Percentiles rank a stretch among this genome's conserved stretches.
These are phyloP conservation scores for Fusarium incarnatum DNA, from an alignment of 2,329 filamentous ascomycete genomes.

Conservation along the genomic window DNA sequence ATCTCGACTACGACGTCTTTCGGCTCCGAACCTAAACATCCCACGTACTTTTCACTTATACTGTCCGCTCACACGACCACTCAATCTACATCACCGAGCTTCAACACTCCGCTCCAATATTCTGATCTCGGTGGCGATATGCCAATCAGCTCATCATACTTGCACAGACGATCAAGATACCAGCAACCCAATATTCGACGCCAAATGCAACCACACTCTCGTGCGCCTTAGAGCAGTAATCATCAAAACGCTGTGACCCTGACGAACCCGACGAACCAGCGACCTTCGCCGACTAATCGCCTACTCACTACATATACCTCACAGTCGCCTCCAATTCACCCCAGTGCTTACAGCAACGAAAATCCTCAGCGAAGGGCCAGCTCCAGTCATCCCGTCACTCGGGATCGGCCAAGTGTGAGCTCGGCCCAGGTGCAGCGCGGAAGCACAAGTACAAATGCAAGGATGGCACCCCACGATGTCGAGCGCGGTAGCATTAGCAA, in stretches of 20 bases:
- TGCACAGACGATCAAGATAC: constrained; percentile 29
- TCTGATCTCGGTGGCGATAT: constrained; percentile 37
- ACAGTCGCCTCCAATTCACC: constrained; percentile 22
- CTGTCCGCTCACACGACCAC: background rate
- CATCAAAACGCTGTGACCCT: constrained; percentile 27
- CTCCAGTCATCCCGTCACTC: constrained; percentile 33
- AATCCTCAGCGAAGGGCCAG: constrained; percentile 29
- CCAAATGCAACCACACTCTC: constrained; percentile 6
- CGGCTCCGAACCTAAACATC: constrained; percentile 10
- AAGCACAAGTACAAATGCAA: constrained; percentile 24
- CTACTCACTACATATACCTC: constrained; percentile 32
- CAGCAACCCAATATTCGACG: constrained; percentile 1
- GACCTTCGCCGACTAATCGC: constrained; percentile 26
- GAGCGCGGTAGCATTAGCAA: constrained; percentile 68
- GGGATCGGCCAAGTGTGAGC: constrained; percentile 37
- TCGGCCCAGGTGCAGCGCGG: constrained; percentile 48
- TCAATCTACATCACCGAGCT: constrained; percentile 1
- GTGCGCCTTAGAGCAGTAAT: background rate
- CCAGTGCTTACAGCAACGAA: constrained; percentile 14
- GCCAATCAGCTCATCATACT: constrained; percentile 22
- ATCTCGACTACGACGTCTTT: constrained; percentile 14
- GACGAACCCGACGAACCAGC: constrained; percentile 33
- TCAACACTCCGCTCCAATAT: background rate
- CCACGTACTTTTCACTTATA: constrained; percentile 17
- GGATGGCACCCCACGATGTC: constrained; percentile 59